These are phyloP conservation scores for Aspergillus candidus DNA, from an alignment of 2,329 filamentous ascomycete species.

Conservation along the genomic window DNA sequence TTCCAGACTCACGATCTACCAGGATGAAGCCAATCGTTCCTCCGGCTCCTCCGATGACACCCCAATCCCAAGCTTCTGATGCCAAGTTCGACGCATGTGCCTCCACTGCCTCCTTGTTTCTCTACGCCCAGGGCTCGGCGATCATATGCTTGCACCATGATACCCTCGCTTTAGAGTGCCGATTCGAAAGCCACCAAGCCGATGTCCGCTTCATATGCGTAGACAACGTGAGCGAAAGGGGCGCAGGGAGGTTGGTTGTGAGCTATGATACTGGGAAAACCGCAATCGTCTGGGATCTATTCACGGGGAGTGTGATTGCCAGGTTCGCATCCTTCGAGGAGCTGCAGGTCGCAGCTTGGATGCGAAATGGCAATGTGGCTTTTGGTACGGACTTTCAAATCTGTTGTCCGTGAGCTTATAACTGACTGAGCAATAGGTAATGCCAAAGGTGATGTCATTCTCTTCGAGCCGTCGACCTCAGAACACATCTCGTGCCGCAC, in stretches of 20 bases:
- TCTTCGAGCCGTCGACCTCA: conserved; percentile 88
- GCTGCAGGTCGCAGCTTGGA: conserved; percentile 81
- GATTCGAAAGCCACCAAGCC: conserved; percentile 77
- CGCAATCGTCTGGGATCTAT: conserved; percentile 92
- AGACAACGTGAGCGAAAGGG: conserved; percentile 84
- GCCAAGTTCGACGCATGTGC: conserved; percentile 75
- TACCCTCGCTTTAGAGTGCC: conserved; percentile 78
- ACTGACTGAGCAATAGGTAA: conserved; percentile 58
- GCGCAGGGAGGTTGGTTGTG: conserved; percentile 77
- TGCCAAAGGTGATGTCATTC: conserved; percentile 81
- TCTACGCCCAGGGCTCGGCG: conserved; percentile 76
- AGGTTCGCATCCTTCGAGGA: conserved; percentile 90
- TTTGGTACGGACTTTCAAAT: conserved; percentile 60
- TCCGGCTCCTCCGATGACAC: conserved; percentile 14
- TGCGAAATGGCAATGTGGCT: conserved; percentile 93
- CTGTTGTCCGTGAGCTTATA: conserved; percentile 4
- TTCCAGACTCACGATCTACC: conserved; percentile 53
- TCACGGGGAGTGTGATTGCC: conserved; percentile 83
- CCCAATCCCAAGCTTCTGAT: conserved; percentile 24
- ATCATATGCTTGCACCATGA: conserved; percentile 90
- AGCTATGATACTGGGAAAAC: conserved; percentile 90
- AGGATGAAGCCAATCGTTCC: conserved; percentile 46
- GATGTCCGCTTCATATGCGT: conserved; percentile 79
- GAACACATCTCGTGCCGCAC: conserved; percentile 89
- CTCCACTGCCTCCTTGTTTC: conserved; percentile 81